Conservation (phyloP, 1,284 basidiomycete species). For the Papiliotrema nemorosa region DNA sequence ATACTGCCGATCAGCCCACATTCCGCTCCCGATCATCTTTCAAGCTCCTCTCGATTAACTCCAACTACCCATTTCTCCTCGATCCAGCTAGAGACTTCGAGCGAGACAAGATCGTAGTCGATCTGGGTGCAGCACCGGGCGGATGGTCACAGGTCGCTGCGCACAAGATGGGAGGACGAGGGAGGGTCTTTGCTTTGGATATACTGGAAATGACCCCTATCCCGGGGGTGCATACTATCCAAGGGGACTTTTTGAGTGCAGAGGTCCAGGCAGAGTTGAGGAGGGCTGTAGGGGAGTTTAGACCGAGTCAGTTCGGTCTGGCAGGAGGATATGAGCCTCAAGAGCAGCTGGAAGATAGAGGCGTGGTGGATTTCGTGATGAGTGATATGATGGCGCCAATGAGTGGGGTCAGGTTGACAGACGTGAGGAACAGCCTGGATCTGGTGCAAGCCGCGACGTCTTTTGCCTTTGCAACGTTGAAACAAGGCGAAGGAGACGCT, state of each 20-base stretch:
- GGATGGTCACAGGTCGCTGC: constrained; percentile 81
- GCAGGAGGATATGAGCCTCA: not conserved
- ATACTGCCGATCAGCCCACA: constrained; percentile 14
- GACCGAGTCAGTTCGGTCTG: not conserved
- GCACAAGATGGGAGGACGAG: constrained; percentile 17
- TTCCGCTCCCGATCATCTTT: constrained; percentile 79
- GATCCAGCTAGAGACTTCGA: constrained; percentile 8
- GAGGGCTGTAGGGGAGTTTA: constrained; percentile 2
- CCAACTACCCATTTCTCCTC: constrained; percentile 53
- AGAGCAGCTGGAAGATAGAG: not conserved
- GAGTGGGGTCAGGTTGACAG: constrained; percentile 43
- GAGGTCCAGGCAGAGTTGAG: constrained; percentile 55
- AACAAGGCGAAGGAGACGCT: constrained; percentile 8
- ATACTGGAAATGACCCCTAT: constrained; percentile 65
- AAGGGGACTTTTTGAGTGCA: constrained; percentile 69
- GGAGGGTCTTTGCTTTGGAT: constrained; percentile 69
- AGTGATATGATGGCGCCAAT: constrained; percentile 52
- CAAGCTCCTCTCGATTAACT: constrained; percentile 58
- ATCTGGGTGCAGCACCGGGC: constrained; percentile 81
- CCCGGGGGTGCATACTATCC: constrained; percentile 62
- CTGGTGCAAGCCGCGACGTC: constrained; percentile 43
- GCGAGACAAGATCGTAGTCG: constrained; percentile 58
- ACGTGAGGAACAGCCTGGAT: constrained; percentile 42
- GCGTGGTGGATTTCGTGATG: constrained; percentile 45
- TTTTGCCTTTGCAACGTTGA: constrained; percentile 37